Evolutionary conservation across 2,329 filamentous ascomycete species (phyloP).

Genomic region (Aspergillus fumigatiaffinis): DNA sequence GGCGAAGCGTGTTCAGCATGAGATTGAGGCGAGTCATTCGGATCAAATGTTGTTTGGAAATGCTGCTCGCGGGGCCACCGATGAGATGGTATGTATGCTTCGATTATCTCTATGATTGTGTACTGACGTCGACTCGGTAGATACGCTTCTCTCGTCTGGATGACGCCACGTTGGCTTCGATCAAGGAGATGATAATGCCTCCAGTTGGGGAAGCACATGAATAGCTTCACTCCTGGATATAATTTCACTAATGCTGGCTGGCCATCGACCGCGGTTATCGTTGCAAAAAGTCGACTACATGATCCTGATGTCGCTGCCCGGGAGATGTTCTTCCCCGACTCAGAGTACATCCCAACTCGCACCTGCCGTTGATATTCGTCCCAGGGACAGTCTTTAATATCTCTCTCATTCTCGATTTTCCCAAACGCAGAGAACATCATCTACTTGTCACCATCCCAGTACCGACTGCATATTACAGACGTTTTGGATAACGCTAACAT

Average conservation of each 20-base stretch:
- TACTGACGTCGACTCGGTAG: slow-evolving; percentile 21
- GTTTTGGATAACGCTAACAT: slow-evolving; percentile 15
- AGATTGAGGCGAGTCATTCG: slow-evolving; percentile 70
- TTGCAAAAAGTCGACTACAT: neutral
- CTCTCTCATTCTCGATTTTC: neutral
- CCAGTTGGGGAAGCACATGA: slow-evolving; percentile 22
- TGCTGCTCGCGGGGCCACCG: slow-evolving; percentile 49
- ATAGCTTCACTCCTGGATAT: slow-evolving; percentile 16
- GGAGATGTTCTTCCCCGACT: neutral
- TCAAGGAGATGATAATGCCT: slow-evolving; percentile 36
- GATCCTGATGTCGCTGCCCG: neutral
- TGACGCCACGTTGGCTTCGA: slow-evolving; percentile 24
- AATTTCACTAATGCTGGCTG: slow-evolving; percentile 21
- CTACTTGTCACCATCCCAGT: slow-evolving; percentile 6
- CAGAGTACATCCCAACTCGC: neutral
- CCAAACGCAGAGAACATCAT: neutral
- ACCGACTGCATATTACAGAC: slow-evolving; percentile 4
- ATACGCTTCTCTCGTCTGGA: slow-evolving; percentile 41
- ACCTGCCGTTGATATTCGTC: neutral
- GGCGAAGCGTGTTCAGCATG: slow-evolving; percentile 81
- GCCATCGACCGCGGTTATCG: neutral
- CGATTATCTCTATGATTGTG: neutral
- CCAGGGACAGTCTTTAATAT: neutral
- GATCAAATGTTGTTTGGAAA: slow-evolving; percentile 76
- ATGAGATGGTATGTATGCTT: slow-evolving; percentile 62